Conservation (phyloP, 2,329 filamentous ascomycete species). For the Paramyrothecium roridum region DNA sequence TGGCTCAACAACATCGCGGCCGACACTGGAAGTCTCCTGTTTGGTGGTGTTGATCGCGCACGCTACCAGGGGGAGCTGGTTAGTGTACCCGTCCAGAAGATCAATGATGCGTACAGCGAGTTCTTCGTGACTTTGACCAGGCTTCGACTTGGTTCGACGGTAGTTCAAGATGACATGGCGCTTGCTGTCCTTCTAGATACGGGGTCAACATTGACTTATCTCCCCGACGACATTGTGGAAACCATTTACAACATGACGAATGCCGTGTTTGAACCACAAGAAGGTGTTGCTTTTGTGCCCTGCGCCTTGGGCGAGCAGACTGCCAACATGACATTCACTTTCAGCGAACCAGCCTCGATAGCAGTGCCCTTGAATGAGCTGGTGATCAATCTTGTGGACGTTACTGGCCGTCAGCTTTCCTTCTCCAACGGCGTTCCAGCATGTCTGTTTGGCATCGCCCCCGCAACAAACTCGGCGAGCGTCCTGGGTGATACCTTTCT, state of each 20-base stretch:
- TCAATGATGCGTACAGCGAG: constrained; percentile 50
- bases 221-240: constrained; percentile 53
- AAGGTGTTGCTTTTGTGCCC: constrained; percentile 59
- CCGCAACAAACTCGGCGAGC: constrained; percentile 50
- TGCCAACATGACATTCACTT: constrained; percentile 46
- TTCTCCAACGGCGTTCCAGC: constrained; percentile 52
- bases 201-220: constrained; percentile 64
- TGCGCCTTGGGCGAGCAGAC: constrained; percentile 46
- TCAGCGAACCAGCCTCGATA: constrained; percentile 48
- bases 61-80: constrained; percentile 61
- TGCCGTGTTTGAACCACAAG: constrained; percentile 52
- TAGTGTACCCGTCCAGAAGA: constrained; percentile 64
- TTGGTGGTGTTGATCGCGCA: constrained; percentile 69
- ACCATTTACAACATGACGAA: constrained; percentile 56
- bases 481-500: constrained; percentile 75
- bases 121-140: constrained; percentile 69
- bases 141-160: constrained; percentile 40
- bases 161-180: constrained; percentile 45
- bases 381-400: constrained; percentile 48
- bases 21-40: constrained; percentile 65
- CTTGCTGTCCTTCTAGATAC: constrained; percentile 69
- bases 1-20: constrained; percentile 72
- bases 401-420: constrained; percentile 42
- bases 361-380: constrained; percentile 57
- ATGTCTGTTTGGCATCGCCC: constrained; percentile 67